Evolutionary conservation across 2,329 filamentous ascomycete genomes (phyloP).

Genomic region (Sporothrix humicola): DNA sequence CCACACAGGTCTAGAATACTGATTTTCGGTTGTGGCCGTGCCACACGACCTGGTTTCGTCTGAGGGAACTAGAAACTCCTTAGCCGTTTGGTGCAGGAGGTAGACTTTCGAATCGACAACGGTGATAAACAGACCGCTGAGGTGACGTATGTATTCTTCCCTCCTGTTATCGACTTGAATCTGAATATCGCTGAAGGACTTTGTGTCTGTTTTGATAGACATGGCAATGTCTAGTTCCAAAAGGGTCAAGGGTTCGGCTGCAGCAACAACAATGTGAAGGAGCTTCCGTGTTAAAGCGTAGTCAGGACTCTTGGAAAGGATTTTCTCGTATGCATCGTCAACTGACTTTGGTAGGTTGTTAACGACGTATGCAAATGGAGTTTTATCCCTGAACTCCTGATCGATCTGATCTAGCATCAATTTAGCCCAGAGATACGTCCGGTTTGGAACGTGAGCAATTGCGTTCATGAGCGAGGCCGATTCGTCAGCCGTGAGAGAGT

Average conservation of each 20-base stretch:
- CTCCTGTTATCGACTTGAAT: slow-evolving; percentile 37
- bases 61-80: slow-evolving; percentile 45
- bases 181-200: slow-evolving; percentile 33
- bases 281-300: slow-evolving; percentile 41
- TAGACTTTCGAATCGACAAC: slow-evolving; percentile 46
- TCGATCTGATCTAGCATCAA: slow-evolving; percentile 42
- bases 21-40: no score
- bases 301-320: slow-evolving; percentile 36
- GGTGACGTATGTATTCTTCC: slow-evolving; percentile 38
- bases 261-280: slow-evolving; percentile 46
- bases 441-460: slow-evolving; percentile 39
- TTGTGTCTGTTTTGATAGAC: slow-evolving; percentile 34
- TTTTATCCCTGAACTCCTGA: slow-evolving; percentile 42
- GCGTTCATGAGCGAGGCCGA: slow-evolving; percentile 36
- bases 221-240: slow-evolving; percentile 45
- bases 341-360: slow-evolving; percentile 38
- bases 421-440: slow-evolving; percentile 49
- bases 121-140: slow-evolving; percentile 48
- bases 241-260: slow-evolving; percentile 44
- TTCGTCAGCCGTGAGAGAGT: slow-evolving; percentile 28
- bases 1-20: not conserved
- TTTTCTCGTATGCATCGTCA: slow-evolving; percentile 37
- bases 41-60: not conserved
- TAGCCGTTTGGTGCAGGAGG: slow-evolving; percentile 50
- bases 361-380: slow-evolving; percentile 12